Evolutionary conservation across 2,329 filamentous ascomycete genomes (phyloP).

Genomic region (Rhexocercosporidium sp.): DNA sequence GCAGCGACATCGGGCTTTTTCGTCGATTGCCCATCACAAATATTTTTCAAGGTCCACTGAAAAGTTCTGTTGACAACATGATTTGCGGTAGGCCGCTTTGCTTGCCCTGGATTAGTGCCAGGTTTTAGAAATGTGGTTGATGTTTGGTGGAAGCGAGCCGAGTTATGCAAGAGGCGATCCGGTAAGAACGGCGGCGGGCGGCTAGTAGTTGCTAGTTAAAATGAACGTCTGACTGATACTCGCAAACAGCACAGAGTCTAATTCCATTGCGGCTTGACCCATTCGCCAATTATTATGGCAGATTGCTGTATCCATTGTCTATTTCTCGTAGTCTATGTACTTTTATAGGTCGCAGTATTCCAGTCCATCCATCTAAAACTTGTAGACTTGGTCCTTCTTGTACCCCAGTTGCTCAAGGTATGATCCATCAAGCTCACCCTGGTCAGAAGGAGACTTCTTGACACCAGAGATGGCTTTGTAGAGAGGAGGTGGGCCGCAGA

Average conservation of each 20-base stretch:
- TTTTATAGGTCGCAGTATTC: constrained; percentile 3
- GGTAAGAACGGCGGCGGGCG: neutral
- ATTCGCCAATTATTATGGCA: neutral
- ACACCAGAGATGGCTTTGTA: constrained; percentile 90
- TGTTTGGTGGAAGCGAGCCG: neutral
- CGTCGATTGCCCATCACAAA: neutral
- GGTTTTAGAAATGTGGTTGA: neutral
- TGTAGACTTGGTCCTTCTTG: constrained; percentile 90
- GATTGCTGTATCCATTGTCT: neutral
- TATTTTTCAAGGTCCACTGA: neutral
- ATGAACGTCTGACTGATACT: neutral
- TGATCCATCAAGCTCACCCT: constrained; percentile 81
- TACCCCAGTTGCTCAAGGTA: constrained; percentile 85
- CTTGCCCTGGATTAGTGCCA: neutral
- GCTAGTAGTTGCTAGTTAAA: neutral
- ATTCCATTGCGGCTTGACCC: no score
- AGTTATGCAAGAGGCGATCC: neutral
- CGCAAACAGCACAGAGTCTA: no score
- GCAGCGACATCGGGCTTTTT: neutral
- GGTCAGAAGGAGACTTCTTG: constrained; percentile 92
- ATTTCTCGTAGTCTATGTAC: constrained; percentile 8
- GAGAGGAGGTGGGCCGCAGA: constrained; percentile 90
- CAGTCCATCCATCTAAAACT: constrained; percentile 66
- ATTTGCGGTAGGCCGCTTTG: neutral
- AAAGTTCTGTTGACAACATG: constrained; percentile 14